Base-by-base conservation (phyloP, 2,329 filamentous ascomycete genomes). In the Metarhizium brunneum region DNA sequence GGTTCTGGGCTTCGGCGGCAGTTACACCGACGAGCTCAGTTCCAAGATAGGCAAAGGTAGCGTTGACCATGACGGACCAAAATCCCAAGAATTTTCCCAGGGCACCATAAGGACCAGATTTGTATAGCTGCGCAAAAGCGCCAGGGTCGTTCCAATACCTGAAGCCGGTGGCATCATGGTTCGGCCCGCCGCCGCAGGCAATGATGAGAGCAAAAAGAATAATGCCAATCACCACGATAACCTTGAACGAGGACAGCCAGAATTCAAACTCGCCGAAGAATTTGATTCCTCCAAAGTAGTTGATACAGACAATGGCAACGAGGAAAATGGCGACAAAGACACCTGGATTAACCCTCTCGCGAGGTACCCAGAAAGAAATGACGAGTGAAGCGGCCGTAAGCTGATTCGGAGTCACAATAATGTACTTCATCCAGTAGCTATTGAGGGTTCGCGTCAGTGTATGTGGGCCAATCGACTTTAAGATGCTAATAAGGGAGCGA, bases 371-470 rank as follows among this genome's bases (percentile, higher is more conserved):
- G 64, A 84, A 91, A 62, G 87, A 83, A 56, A 95, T 87, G 56
- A 92, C 87, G 42, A 95, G 71, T 5, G 88, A 82, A n/a, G 81
- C 83, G 32, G 90, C 90, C 1, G 89, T 94, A 43, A 95, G 75
- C 68, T 95, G 89, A 65, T 94, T 94, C 1, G 90, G 89, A 1
- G 88, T 91, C 52, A 88, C 81, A 64, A 95, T 92, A 67, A 94
- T 88, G 69, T 94, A 94, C 82, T 92, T 80, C 72, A 85, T 80
- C 80, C 83, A 88, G 62, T 79, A 79, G 47, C 76, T 78, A 55
- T 29, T 7, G 13, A 48, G 2, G 14, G 32, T 13, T 16, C 38
- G 18, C 20, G 25, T 48, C 25, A 48, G 45, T 14, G 18, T 11
- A 40, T 40, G 13, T 18, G 11, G 8, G 10, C 10, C 25, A 14